Evolutionary conservation across 2,329 filamentous ascomycete species (phyloP).

Genomic region (Phaeosphaeria sp.): DNA sequence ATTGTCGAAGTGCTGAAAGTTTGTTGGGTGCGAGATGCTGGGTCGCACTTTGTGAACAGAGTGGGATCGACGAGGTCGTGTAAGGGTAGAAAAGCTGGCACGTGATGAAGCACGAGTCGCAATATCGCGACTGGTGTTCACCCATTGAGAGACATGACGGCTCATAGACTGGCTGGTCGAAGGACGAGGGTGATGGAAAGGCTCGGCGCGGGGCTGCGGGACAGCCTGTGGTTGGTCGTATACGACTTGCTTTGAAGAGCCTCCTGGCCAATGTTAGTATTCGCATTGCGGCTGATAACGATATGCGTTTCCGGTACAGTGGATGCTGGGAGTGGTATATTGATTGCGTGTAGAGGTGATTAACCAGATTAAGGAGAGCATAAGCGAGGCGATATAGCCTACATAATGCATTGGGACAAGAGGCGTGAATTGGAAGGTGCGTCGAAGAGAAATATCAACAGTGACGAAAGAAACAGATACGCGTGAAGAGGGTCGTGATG

Average conservation of each 20-base stretch:
- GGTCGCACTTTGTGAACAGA: slow-evolving; percentile 30
- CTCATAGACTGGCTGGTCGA: slow-evolving; percentile 44
- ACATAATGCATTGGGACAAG: background rate
- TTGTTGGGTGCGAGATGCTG: slow-evolving; percentile 44
- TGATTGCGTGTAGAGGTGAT: slow-evolving; percentile 10
- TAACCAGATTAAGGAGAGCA: slow-evolving; percentile 32
- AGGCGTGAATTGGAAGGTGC: background rate
- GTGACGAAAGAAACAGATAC: background rate
- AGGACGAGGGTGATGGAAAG: slow-evolving; percentile 35
- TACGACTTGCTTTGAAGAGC: slow-evolving; percentile 35
- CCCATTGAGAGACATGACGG: slow-evolving; percentile 47
- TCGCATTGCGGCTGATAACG: slow-evolving; percentile 8
- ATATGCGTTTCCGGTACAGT: slow-evolving; percentile 16
- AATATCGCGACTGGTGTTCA: slow-evolving; percentile 41
- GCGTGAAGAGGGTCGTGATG: background rate
- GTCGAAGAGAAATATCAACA: background rate
- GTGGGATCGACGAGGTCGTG: slow-evolving; percentile 39
- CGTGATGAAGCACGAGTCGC: slow-evolving; percentile 44
- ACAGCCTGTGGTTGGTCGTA: slow-evolving; percentile 43
- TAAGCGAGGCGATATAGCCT: slow-evolving; percentile 25
- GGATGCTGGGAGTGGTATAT: slow-evolving; percentile 8
- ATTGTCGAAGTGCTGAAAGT: slow-evolving; percentile 44
- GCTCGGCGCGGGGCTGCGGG: slow-evolving; percentile 36
- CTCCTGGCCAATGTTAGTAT: slow-evolving; percentile 27
- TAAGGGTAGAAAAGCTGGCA: slow-evolving; percentile 40